Percentiles rank a stretch among this genome's conserved stretches.
phyloP scores from a whole-genome alignment of 441 rosid species.

The Omphalea diandra region DNA sequence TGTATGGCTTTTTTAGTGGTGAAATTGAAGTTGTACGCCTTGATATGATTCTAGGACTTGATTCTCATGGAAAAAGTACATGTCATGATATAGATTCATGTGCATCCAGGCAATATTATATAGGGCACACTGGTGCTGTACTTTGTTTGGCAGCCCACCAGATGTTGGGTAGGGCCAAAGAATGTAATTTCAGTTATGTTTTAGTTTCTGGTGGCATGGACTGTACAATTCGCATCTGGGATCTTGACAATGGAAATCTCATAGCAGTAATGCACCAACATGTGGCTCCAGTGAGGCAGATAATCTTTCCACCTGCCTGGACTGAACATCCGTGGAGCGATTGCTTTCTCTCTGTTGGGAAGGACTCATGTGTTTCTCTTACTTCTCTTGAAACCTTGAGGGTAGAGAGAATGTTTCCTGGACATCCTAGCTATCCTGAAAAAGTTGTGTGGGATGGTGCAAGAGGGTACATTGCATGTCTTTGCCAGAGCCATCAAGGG shows the following conservation, averaged over 20 bases:
- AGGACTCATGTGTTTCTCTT: slow-evolving; percentile 82
- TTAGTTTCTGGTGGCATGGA: slow-evolving; percentile 92
- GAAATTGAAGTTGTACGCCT: slow-evolving; percentile 71
- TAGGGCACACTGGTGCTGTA: slow-evolving; percentile 79
- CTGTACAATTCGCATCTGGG: slow-evolving; percentile 82
- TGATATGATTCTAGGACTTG: slow-evolving; percentile 47
- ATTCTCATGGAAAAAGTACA: slow-evolving; percentile 50
- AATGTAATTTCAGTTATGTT: slow-evolving; percentile 59
- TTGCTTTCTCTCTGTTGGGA: slow-evolving; percentile 89
- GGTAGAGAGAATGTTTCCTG: slow-evolving; percentile 91
- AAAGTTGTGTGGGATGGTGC: slow-evolving; percentile 92
- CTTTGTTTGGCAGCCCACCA: slow-evolving; percentile 83
- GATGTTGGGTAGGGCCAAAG: slow-evolving; percentile 58
- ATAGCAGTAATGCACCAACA: slow-evolving; percentile 82
- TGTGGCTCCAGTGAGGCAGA: slow-evolving; percentile 85
- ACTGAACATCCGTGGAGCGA: slow-evolving; percentile 85
- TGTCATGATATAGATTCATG: slow-evolving; percentile 40
- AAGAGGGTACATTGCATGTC: slow-evolving; percentile 87
- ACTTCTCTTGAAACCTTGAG: slow-evolving; percentile 85
- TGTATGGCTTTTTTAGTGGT: slow-evolving; percentile 74
- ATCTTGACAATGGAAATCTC: slow-evolving; percentile 68
- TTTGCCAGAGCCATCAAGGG: slow-evolving; percentile 53
- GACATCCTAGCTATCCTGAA: slow-evolving; percentile 70
- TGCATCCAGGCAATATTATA: slow-evolving; percentile 49
- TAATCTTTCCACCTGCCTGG: slow-evolving; percentile 66